Evolutionary conservation across 208 protist genomes (phyloP), one percentile per base, ranked within the genome.

Genomic region (Kentomonas sorsogonicus): DNA sequence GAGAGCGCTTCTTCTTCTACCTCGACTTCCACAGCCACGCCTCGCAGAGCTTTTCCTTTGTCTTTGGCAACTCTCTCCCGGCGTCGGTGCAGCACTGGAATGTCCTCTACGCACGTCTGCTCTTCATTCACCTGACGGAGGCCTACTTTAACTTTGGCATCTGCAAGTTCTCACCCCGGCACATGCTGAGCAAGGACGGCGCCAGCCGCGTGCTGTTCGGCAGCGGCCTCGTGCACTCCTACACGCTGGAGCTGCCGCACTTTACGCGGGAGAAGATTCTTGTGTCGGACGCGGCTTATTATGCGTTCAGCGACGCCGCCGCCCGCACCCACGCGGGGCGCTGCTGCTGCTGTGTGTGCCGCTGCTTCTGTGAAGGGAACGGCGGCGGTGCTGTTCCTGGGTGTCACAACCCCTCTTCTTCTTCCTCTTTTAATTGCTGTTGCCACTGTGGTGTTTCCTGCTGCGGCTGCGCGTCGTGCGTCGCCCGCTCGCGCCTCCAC

Each of bases 1-100:
- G 64, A 1, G 76, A 87, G 53, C 74, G 76, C 60, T 89, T 97
- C 47, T 74, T 86, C 52, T 73, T 93, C 69, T 95, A 92, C 66
- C 60, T 97, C 38, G 95, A 98, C 63, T 93, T 96, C 54, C 93
- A 98, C 74, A 96, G 83, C 1, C 95, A 98, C 71, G 92, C 93
- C 11, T 94, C 78, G 41, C 88, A 94, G 61, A 82, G 82, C 2
- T 90, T 74, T 33, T 74, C 76, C 27, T 98, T 98, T 63, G 77
- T 96, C 41, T 98, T 94, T 63, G 95, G 93, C 53, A 98, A 98
- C 64, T 64, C 58, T 23, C 63, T 96, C 23, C 82, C 84, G 11
- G 50, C 60, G 27, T 55, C 59, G 4, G 84, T 92, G 54, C 88
- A 94, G 36, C 80, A 90, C 69, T 94, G 79, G 83, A 94, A 94